Conservation (phyloP, 805 yeast species). For the Lipomyces orientalis region DNA sequence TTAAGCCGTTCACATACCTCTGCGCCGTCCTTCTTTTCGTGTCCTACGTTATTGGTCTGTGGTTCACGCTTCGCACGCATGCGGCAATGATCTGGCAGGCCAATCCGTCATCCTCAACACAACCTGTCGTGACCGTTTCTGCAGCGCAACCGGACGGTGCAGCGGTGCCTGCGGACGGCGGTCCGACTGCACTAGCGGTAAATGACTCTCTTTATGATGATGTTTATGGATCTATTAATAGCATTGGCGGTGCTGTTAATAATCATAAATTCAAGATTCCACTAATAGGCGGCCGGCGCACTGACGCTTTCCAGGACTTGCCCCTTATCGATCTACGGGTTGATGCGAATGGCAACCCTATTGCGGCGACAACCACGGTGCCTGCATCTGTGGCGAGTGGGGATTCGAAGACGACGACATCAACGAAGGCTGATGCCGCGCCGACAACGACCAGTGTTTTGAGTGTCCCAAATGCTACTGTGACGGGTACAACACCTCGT, state of each 20-base stretch:
- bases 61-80: conserved; percentile 93
- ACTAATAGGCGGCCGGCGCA: conserved; percentile 12
- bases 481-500: conserved; percentile 14
- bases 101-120: conserved; percentile 22
- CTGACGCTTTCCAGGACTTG: conserved; percentile 21
- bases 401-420: not conserved
- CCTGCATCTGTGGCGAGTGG: not conserved
- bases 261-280: conserved; percentile 28
- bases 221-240: conserved; percentile 5
- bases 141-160: conserved; percentile 13
- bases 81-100: conserved; percentile 88
- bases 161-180: conserved; percentile 3
- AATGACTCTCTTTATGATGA: conserved; percentile 23
- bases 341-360: not conserved
- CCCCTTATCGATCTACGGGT: conserved; percentile 25
- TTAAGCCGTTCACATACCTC: conserved; percentile 79
- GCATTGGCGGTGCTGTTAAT: conserved; percentile 9
- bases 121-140: conserved; percentile 18
- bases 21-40: conserved; percentile 82
- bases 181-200: conserved; percentile 28
- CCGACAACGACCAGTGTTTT: not conserved
- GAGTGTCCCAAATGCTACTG: conserved; percentile 10
- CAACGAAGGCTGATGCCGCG: not conserved
- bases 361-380: not conserved
- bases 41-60: conserved; percentile 85